Evolutionary conservation across 1,284 basidiomycete genomes (phyloP), one percentile per base, ranked within the genome.

Genomic region (Grifola frondosa): DNA sequence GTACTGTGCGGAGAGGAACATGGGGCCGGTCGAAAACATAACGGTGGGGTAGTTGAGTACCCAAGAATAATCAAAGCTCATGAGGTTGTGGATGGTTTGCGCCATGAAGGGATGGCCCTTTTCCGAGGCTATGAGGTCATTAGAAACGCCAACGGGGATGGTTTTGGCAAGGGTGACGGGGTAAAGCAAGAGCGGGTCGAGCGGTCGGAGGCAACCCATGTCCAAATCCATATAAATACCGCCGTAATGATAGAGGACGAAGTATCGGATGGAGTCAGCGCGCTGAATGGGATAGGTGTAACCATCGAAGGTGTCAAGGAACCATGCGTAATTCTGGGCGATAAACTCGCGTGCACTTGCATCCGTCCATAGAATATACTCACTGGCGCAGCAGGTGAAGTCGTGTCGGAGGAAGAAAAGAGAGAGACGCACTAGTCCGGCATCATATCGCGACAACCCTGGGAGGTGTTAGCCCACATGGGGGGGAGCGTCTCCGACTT

Each of bases 311-410:
- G 91, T 95, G 55, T 88, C 78, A 36, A 99, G 75, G 69, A 97
- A 97, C 84, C 92, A 93, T 10, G 88, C 75, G 62, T 99, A 99
- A 50, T 95, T 69, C 44, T 81, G 69, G 13, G 84, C 84, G 60
- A 99, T 89, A 64, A 99, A 98, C 53, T 90, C 78, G 55, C 93
- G 85, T 12, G 96, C 91, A 48, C 77, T 73, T 10, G 84, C 88
- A 64, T 99, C 97, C 16, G 96, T 97, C 96, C 96, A 99, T 3
- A 99, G 77, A 77, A 86, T 96, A 74, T 97, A 97, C 64, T 97
- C 83, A 65, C 91, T 95, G 65, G 15, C 33, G 28, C 35, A 28
- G 24, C 13, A 34, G 38, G 56, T 57, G 33, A 51, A 44, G 37
- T 40, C 39, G 15, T 37, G 35, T 44, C 46, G 40, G 37, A 40